Percentiles rank a stretch among this genome's conserved stretches.
phyloP scores from a whole-genome alignment of 352 stramenopile species.

The Pythium oligandrum region DNA sequence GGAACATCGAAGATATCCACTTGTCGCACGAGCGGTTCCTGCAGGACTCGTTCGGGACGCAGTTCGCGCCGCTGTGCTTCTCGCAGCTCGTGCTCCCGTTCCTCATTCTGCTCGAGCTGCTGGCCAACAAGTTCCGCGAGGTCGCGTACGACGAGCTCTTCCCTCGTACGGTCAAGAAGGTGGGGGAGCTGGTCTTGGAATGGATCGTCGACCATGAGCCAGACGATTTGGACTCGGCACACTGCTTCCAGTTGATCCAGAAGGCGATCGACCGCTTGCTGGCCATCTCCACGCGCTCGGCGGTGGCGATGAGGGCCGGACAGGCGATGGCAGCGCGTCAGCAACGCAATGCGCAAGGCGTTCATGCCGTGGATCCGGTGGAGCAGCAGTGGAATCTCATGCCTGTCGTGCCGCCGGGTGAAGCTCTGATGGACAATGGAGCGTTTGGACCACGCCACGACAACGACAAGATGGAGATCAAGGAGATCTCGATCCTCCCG shows the following conservation, averaged over 20 bases:
- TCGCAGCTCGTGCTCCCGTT: conserved; percentile 31
- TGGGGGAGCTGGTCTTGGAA: conserved; percentile 20
- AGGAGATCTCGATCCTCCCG: conserved; percentile 28
- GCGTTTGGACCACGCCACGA: conserved; percentile 30
- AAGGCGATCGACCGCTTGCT: too few relatives aligned
- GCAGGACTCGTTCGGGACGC: conserved; percentile 13
- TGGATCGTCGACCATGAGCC: conserved; percentile 15
- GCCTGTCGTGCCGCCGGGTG: conserved; percentile 15
- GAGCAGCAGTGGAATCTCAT: too few relatives aligned
- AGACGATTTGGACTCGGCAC: conserved; percentile 18
- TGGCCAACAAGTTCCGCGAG: conserved; percentile 45
- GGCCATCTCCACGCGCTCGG: too few relatives aligned
- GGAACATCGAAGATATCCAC: conserved; percentile 22
- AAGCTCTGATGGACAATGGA: conserved; percentile 16
- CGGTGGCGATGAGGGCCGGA: too few relatives aligned
- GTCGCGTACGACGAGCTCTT: conserved; percentile 35
- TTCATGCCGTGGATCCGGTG: too few relatives aligned
- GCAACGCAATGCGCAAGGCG: too few relatives aligned
- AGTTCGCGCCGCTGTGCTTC: conserved; percentile 33
- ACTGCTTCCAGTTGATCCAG: conserved; percentile 18
- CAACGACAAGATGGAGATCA: conserved; percentile 30
- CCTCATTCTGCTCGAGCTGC: conserved; percentile 29
- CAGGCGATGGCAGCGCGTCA: too few relatives aligned
- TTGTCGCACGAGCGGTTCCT: conserved; percentile 24
- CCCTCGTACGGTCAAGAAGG: conserved; percentile 17